Base-by-base conservation (phyloP, 2,329 filamentous ascomycete genomes). In the Hypoxylon sp. region DNA sequence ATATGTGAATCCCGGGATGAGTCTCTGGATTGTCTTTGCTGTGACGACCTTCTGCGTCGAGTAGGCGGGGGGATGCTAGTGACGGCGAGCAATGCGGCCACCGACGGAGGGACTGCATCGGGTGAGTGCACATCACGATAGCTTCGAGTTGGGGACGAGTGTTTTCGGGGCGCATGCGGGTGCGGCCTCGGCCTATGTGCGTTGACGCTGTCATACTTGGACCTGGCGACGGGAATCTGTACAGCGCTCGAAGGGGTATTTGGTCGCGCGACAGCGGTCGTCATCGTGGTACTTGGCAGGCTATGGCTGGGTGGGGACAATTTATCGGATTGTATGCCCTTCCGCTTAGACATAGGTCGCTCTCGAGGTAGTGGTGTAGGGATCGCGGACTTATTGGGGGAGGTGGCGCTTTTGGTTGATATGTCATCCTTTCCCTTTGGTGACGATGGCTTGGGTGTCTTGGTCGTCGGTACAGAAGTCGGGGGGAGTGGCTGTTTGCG, bases 31-130 rank as follows among this genome's bases (percentile, higher is more conserved):
- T 64, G 70, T 50, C 68, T 72, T 37, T 74, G 73, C 20, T 74
- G 73, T 44, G 72, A 51, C 48, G 72, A 50, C 49, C 71, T 78
- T 34, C 77, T 76, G 49, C 77, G 74, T 26, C 76, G 73, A 56
- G 77, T 81, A 68, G 81, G 76, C 51, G 82, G 75, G 68, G 85
- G 87, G 51, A 90, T 90, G 64, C 81, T 84, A 28, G 87, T 90
- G 55, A 87, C 79, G 30, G 87, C 87, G 32, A 90, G 78, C 26
- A 90, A 78, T 11, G 86, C 85, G 5, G 86, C 86, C 26, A 89
- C 82, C 0, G 86, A 87, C 0, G 87, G 82, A 4, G 87, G 84
- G 20, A 89, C 79, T 15, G 81, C 78, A 59, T 87, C 84, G 5
- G 85, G 81, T 1, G 82, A 82, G 71, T 84, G 82, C 1, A 79